Conservation (phyloP, 1,139 yeast genomes). For the Arxiozyma telluris region DNA sequence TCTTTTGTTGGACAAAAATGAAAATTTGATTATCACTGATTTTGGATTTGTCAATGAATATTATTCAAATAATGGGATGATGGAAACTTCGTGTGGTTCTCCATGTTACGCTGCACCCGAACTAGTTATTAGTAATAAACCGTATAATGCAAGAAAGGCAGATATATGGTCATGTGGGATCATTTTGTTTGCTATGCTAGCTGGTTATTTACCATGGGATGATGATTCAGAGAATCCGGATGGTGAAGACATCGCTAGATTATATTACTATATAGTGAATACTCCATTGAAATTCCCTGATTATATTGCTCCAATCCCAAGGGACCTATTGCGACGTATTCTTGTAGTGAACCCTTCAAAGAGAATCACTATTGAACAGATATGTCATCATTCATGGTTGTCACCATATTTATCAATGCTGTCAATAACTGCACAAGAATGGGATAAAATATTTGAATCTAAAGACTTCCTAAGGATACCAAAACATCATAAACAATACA, state of each 20-base stretch:
- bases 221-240: slow-evolving; percentile 97
- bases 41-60: slow-evolving; percentile 90
- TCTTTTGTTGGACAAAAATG: slow-evolving; percentile 55
- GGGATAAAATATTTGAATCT: slow-evolving; percentile 52
- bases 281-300: slow-evolving; percentile 95
- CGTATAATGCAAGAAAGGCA: slow-evolving; percentile 86
- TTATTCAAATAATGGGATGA: slow-evolving; percentile 58
- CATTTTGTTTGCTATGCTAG: slow-evolving; percentile 92
- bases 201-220: slow-evolving; percentile 96
- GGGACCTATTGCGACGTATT: slow-evolving; percentile 80
- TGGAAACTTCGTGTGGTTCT: slow-evolving; percentile 96
- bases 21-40: slow-evolving; percentile 64
- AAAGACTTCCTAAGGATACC: slow-evolving; percentile 38
- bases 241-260: slow-evolving; percentile 82
- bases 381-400: slow-evolving; percentile 82
- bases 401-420: slow-evolving; percentile 75
- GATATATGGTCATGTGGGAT: slow-evolving; percentile 98
- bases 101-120: slow-evolving; percentile 99
- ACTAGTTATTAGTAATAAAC: slow-evolving; percentile 73
- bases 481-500: slow-evolving; percentile 15
- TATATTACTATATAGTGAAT: slow-evolving; percentile 83
- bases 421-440: slow-evolving; percentile 79
- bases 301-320: slow-evolving; percentile 80
- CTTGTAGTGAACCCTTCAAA: slow-evolving; percentile 61
- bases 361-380: slow-evolving; percentile 60